These are phyloP conservation scores for Camellia granthamiana DNA, from an alignment of 148 eudicot species.

Conservation along the genomic window DNA sequence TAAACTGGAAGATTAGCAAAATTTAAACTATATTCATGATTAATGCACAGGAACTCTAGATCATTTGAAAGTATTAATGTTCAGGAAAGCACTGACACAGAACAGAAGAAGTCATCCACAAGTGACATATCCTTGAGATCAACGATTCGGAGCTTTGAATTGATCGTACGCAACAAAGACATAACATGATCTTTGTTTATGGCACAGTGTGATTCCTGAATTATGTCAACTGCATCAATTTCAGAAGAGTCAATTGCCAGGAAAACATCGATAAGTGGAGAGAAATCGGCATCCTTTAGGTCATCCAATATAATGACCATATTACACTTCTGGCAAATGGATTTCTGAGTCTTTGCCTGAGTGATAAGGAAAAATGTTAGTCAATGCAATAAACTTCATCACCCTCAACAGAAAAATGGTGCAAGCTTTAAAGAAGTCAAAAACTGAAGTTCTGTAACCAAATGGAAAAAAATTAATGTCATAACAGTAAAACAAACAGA, in stretches of 20 bases:
- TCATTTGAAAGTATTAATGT: not conserved
- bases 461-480: not conserved
- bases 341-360: slow-evolving; percentile 50
- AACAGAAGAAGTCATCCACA: slow-evolving; percentile 50
- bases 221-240: slow-evolving; percentile 38
- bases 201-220: slow-evolving; percentile 30
- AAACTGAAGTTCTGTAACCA: not conserved
- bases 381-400: not conserved
- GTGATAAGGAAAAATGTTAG: slow-evolving; percentile 4
- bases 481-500: not conserved
- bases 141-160: slow-evolving; percentile 45
- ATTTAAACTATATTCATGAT: not conserved
- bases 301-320: slow-evolving; percentile 35
- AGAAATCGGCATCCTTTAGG: slow-evolving; percentile 44
- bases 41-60: not conserved
- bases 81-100: slow-evolving; percentile 14
- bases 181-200: slow-evolving; percentile 41
- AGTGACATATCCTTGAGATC: slow-evolving; percentile 44
- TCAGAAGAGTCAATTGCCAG: slow-evolving; percentile 25
- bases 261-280: slow-evolving; percentile 46
- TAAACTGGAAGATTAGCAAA: not conserved
- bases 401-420: not conserved
- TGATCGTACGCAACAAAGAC: slow-evolving; percentile 43
- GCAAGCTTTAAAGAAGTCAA: not conserved
- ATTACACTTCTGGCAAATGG: slow-evolving; percentile 26